Evolutionary conservation across 2,329 filamentous ascomycete genomes (phyloP).

Genomic region (Penicillium hordei): DNA sequence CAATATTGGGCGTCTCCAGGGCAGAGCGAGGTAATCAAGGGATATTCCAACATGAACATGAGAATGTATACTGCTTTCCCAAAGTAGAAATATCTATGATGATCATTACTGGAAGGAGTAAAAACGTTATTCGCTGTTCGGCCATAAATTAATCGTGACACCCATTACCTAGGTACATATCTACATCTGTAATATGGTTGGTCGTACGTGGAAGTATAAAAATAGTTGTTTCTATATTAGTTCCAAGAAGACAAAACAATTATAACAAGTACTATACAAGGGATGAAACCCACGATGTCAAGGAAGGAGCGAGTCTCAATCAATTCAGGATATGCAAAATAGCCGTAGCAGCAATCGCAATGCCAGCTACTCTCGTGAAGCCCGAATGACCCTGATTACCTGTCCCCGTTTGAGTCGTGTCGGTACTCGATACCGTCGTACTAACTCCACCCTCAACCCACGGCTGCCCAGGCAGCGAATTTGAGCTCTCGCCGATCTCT

Average conservation of each 20-base stretch:
- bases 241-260: neutral
- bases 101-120: neutral
- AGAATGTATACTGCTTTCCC: conserved; percentile 1
- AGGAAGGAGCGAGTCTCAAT: neutral
- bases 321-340: conserved; percentile 2
- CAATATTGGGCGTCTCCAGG: neutral
- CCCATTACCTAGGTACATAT: too few relatives aligned
- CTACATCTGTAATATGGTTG: neutral
- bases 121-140: neutral
- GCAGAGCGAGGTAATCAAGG: conserved; percentile 1
- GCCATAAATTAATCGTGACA: neutral
- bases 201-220: neutral
- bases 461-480: conserved; percentile 25
- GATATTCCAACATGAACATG: neutral
- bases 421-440: conserved; percentile 4
- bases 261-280: conserved; percentile 1
- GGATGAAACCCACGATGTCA: neutral
- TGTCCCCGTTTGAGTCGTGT: conserved; percentile 2
- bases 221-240: neutral
- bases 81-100: neutral
- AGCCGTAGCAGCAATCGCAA: neutral
- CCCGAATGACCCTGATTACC: neutral
- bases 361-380: neutral
- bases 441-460: conserved; percentile 18
- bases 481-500: conserved; percentile 21